Conservation (phyloP, 441 rosid genomes). For the Corymbia citriodora region DNA sequence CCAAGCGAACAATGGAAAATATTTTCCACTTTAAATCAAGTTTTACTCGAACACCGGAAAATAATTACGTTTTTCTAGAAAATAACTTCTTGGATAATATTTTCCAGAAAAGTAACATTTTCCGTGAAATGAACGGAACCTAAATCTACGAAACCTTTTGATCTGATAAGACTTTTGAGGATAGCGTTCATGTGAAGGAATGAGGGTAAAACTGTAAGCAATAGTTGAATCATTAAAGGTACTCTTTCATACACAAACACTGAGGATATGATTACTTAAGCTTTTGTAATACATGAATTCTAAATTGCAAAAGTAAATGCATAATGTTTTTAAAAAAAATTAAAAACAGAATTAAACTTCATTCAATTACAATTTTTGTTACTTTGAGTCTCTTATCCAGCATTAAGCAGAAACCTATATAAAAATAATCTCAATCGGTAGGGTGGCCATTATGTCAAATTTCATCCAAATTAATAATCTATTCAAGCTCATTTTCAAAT, state of each 20-base stretch:
- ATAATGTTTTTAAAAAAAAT: neutral
- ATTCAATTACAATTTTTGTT: neutral
- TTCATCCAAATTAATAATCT: neutral
- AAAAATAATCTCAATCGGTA: neutral
- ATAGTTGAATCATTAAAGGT: neutral
- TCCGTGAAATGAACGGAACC: too few species aligned
- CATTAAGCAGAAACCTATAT: neutral
- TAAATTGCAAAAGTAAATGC: neutral
- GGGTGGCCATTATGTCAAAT: neutral
- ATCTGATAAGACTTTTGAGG: neutral
- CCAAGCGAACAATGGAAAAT: too few species aligned
- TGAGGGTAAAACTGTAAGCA: neutral
- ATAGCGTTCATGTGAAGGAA: neutral
- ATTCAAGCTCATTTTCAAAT: neutral
- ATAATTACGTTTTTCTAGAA: too few species aligned
- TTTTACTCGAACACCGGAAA: too few species aligned
- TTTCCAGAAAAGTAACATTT: too few species aligned
- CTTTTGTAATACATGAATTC: neutral
- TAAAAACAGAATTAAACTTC: neutral
- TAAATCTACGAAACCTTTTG: neutral
- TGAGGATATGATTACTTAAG: neutral
- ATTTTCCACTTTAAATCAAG: too few species aligned
- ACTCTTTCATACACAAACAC: neutral
- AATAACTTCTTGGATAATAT: too few species aligned
- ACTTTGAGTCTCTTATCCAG: neutral